Conservation (phyloP, 108 stramenopile genomes). For the Nitzschia sp. region DNA sequence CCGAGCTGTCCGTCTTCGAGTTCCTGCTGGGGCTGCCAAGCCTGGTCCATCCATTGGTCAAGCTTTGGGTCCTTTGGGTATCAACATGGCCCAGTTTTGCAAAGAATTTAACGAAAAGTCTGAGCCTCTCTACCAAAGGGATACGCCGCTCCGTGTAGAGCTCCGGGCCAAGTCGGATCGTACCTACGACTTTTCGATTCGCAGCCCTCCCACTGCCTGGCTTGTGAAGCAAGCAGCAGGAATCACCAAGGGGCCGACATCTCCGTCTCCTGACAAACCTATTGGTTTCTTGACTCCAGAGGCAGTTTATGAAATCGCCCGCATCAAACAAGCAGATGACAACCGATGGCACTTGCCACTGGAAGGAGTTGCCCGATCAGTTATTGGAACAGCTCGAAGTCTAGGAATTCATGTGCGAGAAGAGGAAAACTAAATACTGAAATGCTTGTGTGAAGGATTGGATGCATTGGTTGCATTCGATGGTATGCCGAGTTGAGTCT, state of each 20-base stretch:
- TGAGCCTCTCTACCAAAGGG: constrained; percentile 62
- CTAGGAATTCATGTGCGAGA: constrained; percentile 63
- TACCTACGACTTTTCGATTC: constrained; percentile 76
- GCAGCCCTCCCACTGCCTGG: constrained; percentile 84
- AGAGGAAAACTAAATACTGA: constrained; percentile 2
- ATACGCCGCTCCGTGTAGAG: constrained; percentile 68
- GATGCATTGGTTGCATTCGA: too few species aligned
- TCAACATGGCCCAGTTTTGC: constrained; percentile 97
- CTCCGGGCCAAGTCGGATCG: constrained; percentile 81
- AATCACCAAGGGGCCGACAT: constrained; percentile 70
- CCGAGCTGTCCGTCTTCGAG: constrained; percentile 68
- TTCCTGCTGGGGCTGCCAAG: constrained; percentile 67
- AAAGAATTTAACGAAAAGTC: constrained; percentile 91
- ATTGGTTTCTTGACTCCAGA: constrained; percentile 82
- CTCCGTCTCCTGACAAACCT: constrained; percentile 50
- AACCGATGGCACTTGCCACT: constrained; percentile 74
- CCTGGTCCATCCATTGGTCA: constrained; percentile 93
- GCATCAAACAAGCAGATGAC: constrained; percentile 82
- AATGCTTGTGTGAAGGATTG: too few species aligned
- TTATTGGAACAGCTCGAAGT: constrained; percentile 78
- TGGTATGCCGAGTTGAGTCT: too few species aligned
- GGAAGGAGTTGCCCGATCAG: constrained; percentile 78
- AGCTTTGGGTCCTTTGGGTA: constrained; percentile 91
- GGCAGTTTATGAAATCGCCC: constrained; percentile 90
- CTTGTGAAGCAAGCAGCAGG: constrained; percentile 76